Conservation (phyloP, 108 stramenopile genomes). For the Aurantiochytrium sp. region DNA sequence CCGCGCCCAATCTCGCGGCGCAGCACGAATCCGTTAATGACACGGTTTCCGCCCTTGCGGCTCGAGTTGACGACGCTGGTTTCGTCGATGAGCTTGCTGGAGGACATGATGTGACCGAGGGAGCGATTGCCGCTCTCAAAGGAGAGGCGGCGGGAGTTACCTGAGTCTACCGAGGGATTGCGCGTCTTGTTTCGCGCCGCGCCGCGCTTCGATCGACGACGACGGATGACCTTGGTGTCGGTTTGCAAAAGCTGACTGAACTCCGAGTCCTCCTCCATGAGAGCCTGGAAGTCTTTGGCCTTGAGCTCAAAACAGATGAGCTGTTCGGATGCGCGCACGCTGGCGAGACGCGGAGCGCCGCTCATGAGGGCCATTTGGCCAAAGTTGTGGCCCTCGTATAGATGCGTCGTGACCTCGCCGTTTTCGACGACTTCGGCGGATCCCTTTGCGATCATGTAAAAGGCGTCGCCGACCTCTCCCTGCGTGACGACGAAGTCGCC, state of each 20-base stretch:
- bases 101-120: background rate
- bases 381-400: background rate
- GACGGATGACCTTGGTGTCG: background rate
- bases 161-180: background rate
- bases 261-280: background rate
- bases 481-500: background rate
- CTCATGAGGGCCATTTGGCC: slow-evolving; percentile 8
- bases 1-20: slow-evolving; percentile 11
- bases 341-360: slow-evolving; percentile 5
- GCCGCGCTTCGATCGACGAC: background rate
- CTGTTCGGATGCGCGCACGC: background rate
- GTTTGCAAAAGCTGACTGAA: background rate
- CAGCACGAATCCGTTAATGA: slow-evolving; percentile 18
- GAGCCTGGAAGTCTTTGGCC: background rate
- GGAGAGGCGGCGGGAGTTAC: background rate
- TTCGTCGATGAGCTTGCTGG: background rate
- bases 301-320: background rate
- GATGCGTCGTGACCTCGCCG: background rate
- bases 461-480: slow-evolving; percentile 1
- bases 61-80: background rate
- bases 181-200: background rate
- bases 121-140: background rate
- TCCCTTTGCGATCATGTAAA: background rate
- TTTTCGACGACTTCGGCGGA: slow-evolving; percentile 4
- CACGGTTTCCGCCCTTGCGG: background rate